Evolutionary conservation across 2,329 filamentous ascomycete species (phyloP), one percentile per base, ranked within the genome.

Genomic region (Microascus cirrosus): DNA sequence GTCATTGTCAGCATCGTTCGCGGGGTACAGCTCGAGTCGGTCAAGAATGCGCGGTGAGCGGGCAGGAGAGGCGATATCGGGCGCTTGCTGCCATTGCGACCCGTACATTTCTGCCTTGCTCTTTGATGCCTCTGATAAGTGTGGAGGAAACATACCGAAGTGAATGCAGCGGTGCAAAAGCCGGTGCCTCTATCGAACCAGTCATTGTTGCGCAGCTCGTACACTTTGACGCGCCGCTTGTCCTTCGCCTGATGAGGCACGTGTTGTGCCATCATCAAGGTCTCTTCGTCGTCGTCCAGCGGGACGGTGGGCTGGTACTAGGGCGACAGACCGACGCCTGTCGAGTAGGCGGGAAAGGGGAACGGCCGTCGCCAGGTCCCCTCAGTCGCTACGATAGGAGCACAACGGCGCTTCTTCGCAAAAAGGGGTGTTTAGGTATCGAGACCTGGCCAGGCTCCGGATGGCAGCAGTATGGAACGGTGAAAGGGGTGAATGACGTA

Each of bases 161-260:
- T 74, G 63, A 88, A 82, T 63, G 85, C 81, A 54, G 92, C 91
- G 60, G 84, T 89, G 72, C 94, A 97, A 73, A 96, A 96, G 62
- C 94, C 94, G 54, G 94, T 99, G 63, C 94, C 94, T 68, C 93
- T 83, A 75, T 99, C 94, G 71, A 93, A 96, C 94, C 94, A 99
- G 83, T 97, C 94, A 80, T 95, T 96, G 75, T 96, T 91, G 72
- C 90, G 90, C 67, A 99, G 82, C 78, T 97, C 94, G 74, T 99
- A 99, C 70, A 99, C 94, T 80, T 99, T 99, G 74, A 97, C 94
- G 80, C 94, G 82, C 72, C 82, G 84, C 74, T 79, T 83, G 68
- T 85, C 82, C 72, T 79, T 79, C 71, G 78, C 74, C 75, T 79
- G 80, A 81, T 84, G 82, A 82, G 82, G 82, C 82, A 85, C 82